Evolutionary conservation across 768 basidiomycete genomes (phyloP).

Genomic region (Tubosaeta brunneosetosa): DNA sequence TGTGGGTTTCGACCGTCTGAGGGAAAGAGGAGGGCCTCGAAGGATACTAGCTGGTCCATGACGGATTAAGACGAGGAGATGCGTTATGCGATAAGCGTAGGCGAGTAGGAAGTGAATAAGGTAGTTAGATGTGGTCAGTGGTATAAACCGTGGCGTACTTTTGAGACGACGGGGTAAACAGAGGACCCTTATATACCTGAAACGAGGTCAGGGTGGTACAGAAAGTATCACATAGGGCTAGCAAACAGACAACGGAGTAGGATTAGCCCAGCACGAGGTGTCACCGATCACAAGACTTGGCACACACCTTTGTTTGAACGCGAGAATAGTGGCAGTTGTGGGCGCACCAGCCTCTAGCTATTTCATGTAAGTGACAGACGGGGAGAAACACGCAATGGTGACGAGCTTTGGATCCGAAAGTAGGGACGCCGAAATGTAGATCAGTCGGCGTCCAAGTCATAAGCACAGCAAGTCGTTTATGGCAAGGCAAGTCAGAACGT

Average conservation of each 20-base stretch:
- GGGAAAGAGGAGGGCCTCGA: conserved; percentile 72
- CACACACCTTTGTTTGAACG: conserved; percentile 9
- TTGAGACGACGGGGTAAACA: conserved; percentile 13
- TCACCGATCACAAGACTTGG: conserved; percentile 18
- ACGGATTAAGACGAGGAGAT: conserved; percentile 12
- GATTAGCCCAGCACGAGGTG: conserved; percentile 36
- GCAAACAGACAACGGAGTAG: conserved; percentile 23
- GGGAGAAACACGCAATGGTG: conserved; percentile 7
- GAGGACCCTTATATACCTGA: conserved; percentile 28
- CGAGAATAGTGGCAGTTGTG: conserved; percentile 1
- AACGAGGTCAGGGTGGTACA: conserved; percentile 40
- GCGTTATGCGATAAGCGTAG: conserved; percentile 13
- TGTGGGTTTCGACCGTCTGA: conserved; percentile 73
- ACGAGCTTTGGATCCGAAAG: conserved; percentile 10
- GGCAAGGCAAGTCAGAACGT: background rate
- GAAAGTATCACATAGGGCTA: conserved; percentile 19
- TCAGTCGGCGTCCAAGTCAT: conserved; percentile 4
- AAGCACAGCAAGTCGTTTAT: conserved; percentile 2
- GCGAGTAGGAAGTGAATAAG: conserved; percentile 18
- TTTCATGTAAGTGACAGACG: conserved; percentile 16
- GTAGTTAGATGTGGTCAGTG: conserved; percentile 15
- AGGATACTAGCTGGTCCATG: conserved; percentile 65
- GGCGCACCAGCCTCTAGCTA: background rate
- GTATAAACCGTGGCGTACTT: conserved; percentile 22
- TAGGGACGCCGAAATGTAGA: conserved; percentile 13